Conservation (phyloP, 2,329 filamentous ascomycete species). For the Corinectria fuckeliana region DNA sequence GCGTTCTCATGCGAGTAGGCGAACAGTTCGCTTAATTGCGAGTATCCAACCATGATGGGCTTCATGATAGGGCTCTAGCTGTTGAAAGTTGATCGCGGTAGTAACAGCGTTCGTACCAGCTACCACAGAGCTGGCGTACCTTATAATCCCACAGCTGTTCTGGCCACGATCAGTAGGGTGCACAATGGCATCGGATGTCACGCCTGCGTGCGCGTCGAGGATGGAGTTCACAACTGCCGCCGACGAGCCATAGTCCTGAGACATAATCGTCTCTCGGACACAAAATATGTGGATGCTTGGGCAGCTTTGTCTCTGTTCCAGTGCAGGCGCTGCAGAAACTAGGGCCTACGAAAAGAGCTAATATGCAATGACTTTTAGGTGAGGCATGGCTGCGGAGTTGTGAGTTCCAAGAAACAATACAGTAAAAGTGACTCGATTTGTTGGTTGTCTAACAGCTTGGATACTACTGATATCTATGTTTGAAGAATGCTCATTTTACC, state of each 20-base stretch:
- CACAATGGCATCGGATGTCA: slow-evolving; percentile 20
- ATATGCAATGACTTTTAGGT: background rate
- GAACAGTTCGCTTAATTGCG: background rate
- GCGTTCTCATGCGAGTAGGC: too few relatives aligned
- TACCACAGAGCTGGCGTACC: slow-evolving; percentile 4
- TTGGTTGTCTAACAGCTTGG: background rate
- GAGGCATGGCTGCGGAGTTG: background rate
- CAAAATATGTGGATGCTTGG: slow-evolving; percentile 54
- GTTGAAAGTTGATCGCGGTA: slow-evolving; percentile 1
- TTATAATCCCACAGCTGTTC: background rate
- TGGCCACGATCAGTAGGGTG: slow-evolving; percentile 53
- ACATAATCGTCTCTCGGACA: slow-evolving; percentile 56
- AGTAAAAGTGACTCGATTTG: background rate
- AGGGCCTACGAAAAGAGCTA: background rate
- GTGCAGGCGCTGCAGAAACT: background rate
- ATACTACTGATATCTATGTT: background rate
- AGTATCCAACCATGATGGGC: background rate
- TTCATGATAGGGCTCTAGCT: background rate
- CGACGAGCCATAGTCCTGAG: slow-evolving; percentile 59
- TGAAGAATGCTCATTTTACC: too few relatives aligned
- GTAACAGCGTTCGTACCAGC: background rate
- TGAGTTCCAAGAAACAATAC: background rate
- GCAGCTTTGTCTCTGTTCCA: slow-evolving; percentile 33
- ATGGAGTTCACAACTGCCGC: slow-evolving; percentile 58
- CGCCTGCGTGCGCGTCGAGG: slow-evolving; percentile 11